Conservation (phyloP, 2,329 filamentous ascomycete genomes). For the Phaeomoniella chlamydospora region DNA sequence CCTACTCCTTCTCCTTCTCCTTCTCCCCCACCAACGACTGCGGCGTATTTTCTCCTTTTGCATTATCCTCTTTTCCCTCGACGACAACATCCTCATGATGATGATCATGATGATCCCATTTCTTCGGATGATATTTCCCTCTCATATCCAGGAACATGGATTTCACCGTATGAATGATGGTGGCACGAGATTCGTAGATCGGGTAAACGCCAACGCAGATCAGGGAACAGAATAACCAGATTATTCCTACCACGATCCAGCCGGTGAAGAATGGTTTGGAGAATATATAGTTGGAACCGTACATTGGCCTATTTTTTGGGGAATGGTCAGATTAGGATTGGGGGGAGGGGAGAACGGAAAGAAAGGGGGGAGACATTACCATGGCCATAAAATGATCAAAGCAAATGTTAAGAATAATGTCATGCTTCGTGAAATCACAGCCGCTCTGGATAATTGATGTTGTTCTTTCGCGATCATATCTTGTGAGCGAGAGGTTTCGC, state of each 20-base stretch:
- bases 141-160: constrained; percentile 47
- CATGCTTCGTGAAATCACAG: constrained; percentile 38
- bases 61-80: no score
- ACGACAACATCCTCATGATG: no score
- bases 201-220: constrained; percentile 69
- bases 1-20: no score
- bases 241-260: constrained; percentile 62
- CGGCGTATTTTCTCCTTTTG: no score
- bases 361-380: neutral
- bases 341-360: no score
- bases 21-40: no score
- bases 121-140: constrained; percentile 12
- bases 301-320: constrained; percentile 72
- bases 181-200: constrained; percentile 61
- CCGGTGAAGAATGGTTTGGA: constrained; percentile 69
- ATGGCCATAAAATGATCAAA: constrained; percentile 68
- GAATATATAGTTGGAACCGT: constrained; percentile 69
- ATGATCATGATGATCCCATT: no score
- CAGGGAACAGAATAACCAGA: constrained; percentile 64
- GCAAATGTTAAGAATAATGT: constrained; percentile 53
- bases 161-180: constrained; percentile 46
- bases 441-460: constrained; percentile 37
- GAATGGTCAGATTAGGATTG: no score
- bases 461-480: constrained; percentile 24
- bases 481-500: constrained; percentile 20